Base-by-base conservation (phyloP, 306 rosid genomes). In the Macrotyloma uniflorum region DNA sequence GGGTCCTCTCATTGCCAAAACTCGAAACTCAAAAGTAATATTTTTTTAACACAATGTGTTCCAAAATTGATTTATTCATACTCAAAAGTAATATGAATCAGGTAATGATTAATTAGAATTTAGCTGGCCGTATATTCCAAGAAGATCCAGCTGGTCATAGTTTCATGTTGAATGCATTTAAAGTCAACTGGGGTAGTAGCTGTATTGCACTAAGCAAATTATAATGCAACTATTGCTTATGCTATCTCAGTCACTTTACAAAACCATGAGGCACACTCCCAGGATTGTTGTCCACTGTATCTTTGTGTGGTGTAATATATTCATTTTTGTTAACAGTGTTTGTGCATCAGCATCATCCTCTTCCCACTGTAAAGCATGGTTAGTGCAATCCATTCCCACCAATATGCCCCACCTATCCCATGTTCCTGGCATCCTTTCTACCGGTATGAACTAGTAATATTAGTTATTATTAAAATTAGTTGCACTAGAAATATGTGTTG, bases 321-420 rank as follows among this genome's bases (percentile, higher is more conserved):
- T 78, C 9, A 30, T 82, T 63, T 3, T 63, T 3, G 65, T 72
- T 55, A 3, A 69, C 79, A 76, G 26, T 47, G 74, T 83, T 24
- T 82, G 30, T 72, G 75, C 33, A 43, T 83, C 89, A 20, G 15
- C 26, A 4, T 82, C 78, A 19, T 63, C 81, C 53, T 67, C 70
- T 33, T 61, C 68, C 5, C 75, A 78, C 38, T 93, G 98, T 80
- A 89, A 91, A 83, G 93, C 96, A 42, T 94, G 98, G 97, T 84
- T 94, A 33, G 98, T 91, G 33, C 98, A 91, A 79, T 94, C 98
- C 55, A 87, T 90, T 63, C 98, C 98, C 70, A 91, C 98, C 80
- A 89, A 90, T 65, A 87, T 90, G 97, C 97, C 94, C 13, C 78
- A 80, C 57, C 93, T 91, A 70, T 57, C 67, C 22, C 96, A 43